A percentile compares a stretch with the other conserved stretches of the same genome.
Conservation (phyloP, 805 yeast species). For the Brettanomyces sp. region DNA sequence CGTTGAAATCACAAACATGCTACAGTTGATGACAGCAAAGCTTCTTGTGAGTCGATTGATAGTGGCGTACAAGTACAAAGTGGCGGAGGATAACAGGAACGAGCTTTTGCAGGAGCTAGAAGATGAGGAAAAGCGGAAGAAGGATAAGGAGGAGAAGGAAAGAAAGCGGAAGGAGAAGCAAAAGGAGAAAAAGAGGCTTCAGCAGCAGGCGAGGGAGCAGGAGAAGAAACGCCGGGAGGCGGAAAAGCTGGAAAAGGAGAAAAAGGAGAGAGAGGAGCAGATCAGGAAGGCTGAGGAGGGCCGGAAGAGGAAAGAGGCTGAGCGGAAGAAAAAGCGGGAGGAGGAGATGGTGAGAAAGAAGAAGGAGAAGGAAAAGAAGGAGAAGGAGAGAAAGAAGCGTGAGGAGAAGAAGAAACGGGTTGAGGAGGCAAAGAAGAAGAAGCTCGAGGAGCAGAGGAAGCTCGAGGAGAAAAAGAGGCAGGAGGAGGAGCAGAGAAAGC, state of each 20-base stretch:
- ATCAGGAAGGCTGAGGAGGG: slow-evolving; percentile 38
- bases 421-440: slow-evolving; percentile 32
- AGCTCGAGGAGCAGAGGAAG: slow-evolving; percentile 38
- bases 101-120: slow-evolving; percentile 60
- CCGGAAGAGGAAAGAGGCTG: slow-evolving; percentile 33
- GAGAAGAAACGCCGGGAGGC: slow-evolving; percentile 36
- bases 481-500: slow-evolving; percentile 34
- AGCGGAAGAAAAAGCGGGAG: slow-evolving; percentile 27
- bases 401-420: neutral
- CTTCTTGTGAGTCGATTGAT: slow-evolving; percentile 66
- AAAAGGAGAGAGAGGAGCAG: slow-evolving; percentile 27
- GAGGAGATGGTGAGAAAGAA: slow-evolving; percentile 8
- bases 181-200: slow-evolving; percentile 57
- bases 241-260: slow-evolving; percentile 5
- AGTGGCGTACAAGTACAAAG: slow-evolving; percentile 68
- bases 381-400: slow-evolving; percentile 1
- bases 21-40: slow-evolving; percentile 72
- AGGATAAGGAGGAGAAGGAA: slow-evolving; percentile 58
- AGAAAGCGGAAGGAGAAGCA: slow-evolving; percentile 58
- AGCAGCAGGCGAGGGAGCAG: slow-evolving; percentile 55
- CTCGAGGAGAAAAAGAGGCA: slow-evolving; percentile 32
- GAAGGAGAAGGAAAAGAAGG: slow-evolving; percentile 2
- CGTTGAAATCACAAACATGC: slow-evolving; percentile 70
- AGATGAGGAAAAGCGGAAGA: slow-evolving; percentile 56
- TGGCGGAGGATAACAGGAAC: slow-evolving; percentile 65